Evolutionary conservation across 2,329 filamentous ascomycete species (phyloP), one percentile per base, ranked within the genome.

Genomic region (Aspergillus sp.): DNA sequence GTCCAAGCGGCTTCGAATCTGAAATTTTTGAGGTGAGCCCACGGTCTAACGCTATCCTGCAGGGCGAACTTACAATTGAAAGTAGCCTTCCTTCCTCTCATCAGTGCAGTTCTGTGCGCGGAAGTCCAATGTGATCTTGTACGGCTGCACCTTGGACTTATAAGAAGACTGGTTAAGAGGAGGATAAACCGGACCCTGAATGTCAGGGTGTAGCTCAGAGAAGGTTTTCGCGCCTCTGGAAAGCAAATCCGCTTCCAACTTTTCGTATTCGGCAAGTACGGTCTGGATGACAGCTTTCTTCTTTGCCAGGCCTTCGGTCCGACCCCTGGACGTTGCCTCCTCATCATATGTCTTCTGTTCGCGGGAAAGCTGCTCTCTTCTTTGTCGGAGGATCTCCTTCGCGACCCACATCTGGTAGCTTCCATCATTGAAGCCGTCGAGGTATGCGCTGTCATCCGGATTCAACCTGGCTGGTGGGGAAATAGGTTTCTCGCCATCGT

Each of bases 1-100:
- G 66, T 66, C 89, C 89, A 95, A 4, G 85, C 85, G 37, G 90
- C 90, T 67, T 93, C 86, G 35, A 73, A 74, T 6, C 74, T 77
- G 57, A 81, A 75, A 24, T 72, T 2, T 2, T 8, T 6, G 12
- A 35, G 24, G 9, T n/a, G 9, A 39, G 46, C 37, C 4, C 43
- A 40, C 9, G 2, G 2, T 14, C 6, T 7, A 14, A n/a, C 17
- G n/a, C 12, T 19, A 19, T 77, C 77, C 40, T 80, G 81, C 3
- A 2, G 44, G 24, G 2, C 23, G 15, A 3, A 78, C 84, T 80
- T 75, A 87, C 77, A 93, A 72, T 61, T 83, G 75, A 6, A 89
- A 61, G 61, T 92, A 93, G 0, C 82, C 86, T 35, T 79, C 75
- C 24, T 78, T 79, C 50, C 80, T 82, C 40, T 75, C 76, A 3